Percentiles rank a stretch among this genome's conserved stretches.
These are phyloP conservation scores for Calonectria hongkongensis DNA, from an alignment of 2,329 filamentous ascomycete species.

Conservation along the genomic window DNA sequence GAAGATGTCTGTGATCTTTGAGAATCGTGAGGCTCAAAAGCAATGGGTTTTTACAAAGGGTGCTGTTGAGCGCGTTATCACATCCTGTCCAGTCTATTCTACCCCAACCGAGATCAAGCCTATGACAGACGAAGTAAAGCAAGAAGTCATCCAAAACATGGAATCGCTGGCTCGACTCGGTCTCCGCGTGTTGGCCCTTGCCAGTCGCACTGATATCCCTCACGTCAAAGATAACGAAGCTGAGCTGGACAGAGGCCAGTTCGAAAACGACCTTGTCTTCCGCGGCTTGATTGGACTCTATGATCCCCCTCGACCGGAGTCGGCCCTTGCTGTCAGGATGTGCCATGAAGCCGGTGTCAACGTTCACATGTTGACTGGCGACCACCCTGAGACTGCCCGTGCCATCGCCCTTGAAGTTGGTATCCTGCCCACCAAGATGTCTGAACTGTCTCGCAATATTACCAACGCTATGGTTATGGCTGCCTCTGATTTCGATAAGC, in stretches of 20 bases:
- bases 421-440: slow-evolving; percentile 74
- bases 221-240: slow-evolving; percentile 60
- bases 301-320: slow-evolving; percentile 82
- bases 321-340: slow-evolving; percentile 73
- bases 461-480: slow-evolving; percentile 79
- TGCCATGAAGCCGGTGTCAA: slow-evolving; percentile 78
- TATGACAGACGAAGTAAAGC: slow-evolving; percentile 71
- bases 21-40: slow-evolving; percentile 61
- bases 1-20: slow-evolving; percentile 84
- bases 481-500: slow-evolving; percentile 78
- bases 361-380: slow-evolving; percentile 82
- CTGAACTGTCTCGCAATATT: slow-evolving; percentile 71
- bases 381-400: slow-evolving; percentile 78
- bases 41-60: slow-evolving; percentile 77
- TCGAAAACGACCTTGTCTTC: slow-evolving; percentile 80
- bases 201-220: slow-evolving; percentile 61
- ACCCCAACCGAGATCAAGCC: slow-evolving; percentile 64
- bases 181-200: slow-evolving; percentile 81
- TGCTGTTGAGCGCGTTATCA: slow-evolving; percentile 81
- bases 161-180: slow-evolving; percentile 80
- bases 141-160: slow-evolving; percentile 80
- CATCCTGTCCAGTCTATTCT: slow-evolving; percentile 74
- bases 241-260: slow-evolving; percentile 66
- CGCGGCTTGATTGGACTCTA: slow-evolving; percentile 83
- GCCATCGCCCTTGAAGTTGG: slow-evolving; percentile 79